phyloP scores from a whole-genome alignment of 805 yeast species.

The Candida namnaoensis region DNA sequence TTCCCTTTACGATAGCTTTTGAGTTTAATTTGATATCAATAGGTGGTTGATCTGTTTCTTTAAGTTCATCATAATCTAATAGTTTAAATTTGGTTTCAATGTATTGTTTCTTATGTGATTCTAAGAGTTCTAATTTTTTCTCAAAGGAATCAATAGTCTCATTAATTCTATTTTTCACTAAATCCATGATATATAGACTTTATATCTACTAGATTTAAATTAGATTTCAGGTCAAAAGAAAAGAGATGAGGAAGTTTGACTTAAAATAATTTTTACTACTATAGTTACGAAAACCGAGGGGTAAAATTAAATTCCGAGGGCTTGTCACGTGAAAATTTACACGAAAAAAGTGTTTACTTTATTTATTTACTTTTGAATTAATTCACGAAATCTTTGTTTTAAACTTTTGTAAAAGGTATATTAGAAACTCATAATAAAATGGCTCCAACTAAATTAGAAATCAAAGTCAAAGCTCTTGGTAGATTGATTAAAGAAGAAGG shows the following conservation, averaged over 20 bases:
- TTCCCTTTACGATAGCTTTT: constrained; percentile 11
- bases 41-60: constrained; percentile 4
- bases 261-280: no score
- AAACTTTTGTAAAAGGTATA: neutral
- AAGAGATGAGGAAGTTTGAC: no score
- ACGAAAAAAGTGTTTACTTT: no score
- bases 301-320: constrained; percentile 2
- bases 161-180: constrained; percentile 4
- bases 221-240: no score
- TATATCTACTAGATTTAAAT: no score
- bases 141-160: constrained; percentile 2
- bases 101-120: constrained; percentile 12
- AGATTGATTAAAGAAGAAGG: constrained; percentile 62
- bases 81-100: constrained; percentile 12
- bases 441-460: constrained; percentile 66
- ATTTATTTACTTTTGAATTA: no score
- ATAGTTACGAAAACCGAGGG: no score
- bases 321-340: no score
- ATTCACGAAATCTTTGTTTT: no score
- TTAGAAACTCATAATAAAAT: constrained; percentile 22
- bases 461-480: constrained; percentile 60
- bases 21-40: constrained; percentile 11
- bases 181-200: neutral
- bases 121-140: constrained; percentile 4
- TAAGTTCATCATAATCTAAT: constrained; percentile 7